Evolutionary conservation across 2,329 filamentous ascomycete species (phyloP).

Genomic region (Botrytis paeoniae): DNA sequence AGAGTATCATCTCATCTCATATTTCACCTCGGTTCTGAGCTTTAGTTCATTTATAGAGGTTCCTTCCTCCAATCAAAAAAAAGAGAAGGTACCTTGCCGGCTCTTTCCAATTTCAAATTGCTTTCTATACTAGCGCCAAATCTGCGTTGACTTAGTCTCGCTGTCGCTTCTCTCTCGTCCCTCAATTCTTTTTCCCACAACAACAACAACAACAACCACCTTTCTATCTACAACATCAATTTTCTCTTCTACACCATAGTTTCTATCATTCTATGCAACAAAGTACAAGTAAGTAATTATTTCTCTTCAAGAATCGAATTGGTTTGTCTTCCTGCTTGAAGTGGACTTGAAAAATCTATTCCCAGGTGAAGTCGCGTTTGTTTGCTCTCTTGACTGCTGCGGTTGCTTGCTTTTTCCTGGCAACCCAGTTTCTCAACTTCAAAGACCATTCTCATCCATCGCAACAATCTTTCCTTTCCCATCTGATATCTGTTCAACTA

Average conservation of each 20-base stretch:
- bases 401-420: conserved; percentile 6
- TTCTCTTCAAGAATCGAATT: background rate
- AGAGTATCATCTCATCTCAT: background rate
- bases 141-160: background rate
- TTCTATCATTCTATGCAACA: background rate
- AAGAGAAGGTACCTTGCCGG: background rate
- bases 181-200: background rate
- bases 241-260: background rate
- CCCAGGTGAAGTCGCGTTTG: background rate
- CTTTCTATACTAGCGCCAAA: background rate
- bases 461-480: background rate
- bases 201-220: background rate
- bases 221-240: background rate
- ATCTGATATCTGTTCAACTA: background rate
- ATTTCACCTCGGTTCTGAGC: background rate
- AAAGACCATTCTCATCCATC: background rate
- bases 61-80: background rate
- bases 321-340: background rate
- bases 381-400: background rate
- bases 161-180: background rate
- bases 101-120: background rate
- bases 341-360: background rate
- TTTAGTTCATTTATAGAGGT: background rate
- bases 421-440: background rate
- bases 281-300: background rate